These are phyloP conservation scores for Xylaria sp. DNA, from an alignment of 2,329 filamentous ascomycete species.

Conservation along the genomic window DNA sequence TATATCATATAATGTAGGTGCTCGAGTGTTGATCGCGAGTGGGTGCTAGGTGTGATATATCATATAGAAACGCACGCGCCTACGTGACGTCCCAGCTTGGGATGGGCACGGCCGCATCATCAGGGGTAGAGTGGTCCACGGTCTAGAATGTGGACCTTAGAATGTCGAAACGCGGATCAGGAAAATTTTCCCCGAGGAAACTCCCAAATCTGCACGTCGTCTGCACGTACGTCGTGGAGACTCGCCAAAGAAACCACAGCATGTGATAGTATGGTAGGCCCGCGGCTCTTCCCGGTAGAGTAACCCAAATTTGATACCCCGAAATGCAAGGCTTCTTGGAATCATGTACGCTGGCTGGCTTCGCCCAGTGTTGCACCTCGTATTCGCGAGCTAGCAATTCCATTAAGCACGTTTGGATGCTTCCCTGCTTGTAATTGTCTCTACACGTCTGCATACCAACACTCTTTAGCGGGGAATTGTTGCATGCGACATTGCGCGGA, in stretches of 20 bases:
- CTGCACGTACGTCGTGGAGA: not conserved
- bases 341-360: not conserved
- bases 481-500: too few relatives aligned
- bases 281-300: slow-evolving; percentile 6
- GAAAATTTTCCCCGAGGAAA: not conserved
- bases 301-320: not conserved
- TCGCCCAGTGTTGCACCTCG: not conserved
- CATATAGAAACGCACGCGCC: slow-evolving; percentile 5
- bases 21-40: not conserved
- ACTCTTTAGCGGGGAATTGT: too few relatives aligned
- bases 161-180: slow-evolving; percentile 5
- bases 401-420: too few relatives aligned
- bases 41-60: not conserved
- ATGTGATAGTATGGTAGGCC: not conserved
- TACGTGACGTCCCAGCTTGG: not conserved
- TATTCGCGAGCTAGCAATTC: not conserved
- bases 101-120: not conserved
- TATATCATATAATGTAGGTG: not conserved
- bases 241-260: not conserved
- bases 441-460: too few relatives aligned
- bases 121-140: not conserved
- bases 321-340: not conserved
- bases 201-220: not conserved
- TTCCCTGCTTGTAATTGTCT: too few relatives aligned
- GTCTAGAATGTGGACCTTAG: not conserved